Evolutionary conservation across 2,329 filamentous ascomycete genomes (phyloP).

Genomic region (Dryadomyces quercivorus): DNA sequence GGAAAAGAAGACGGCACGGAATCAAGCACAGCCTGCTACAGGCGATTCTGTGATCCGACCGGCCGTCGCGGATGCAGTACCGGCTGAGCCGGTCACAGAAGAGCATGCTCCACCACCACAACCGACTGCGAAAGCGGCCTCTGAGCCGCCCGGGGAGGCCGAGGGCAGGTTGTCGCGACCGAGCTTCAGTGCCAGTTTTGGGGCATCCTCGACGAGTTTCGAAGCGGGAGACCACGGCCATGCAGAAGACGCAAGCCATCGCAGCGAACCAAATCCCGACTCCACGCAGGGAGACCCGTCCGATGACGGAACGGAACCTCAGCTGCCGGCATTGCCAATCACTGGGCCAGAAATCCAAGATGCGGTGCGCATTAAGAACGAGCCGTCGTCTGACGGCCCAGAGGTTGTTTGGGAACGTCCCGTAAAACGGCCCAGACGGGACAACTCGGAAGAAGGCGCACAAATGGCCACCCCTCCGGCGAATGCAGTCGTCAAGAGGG

Average conservation of each 20-base stretch:
- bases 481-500: background rate
- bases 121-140: background rate
- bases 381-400: slow-evolving; percentile 40
- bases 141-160: background rate
- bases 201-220: background rate
- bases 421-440: slow-evolving; percentile 34
- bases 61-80: background rate
- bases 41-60: background rate
- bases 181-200: slow-evolving; percentile 5
- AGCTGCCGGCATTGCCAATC: background rate
- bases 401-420: slow-evolving; percentile 37
- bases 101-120: background rate
- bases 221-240: too few relatives aligned
- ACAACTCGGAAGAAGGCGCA: slow-evolving; percentile 8
- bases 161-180: background rate
- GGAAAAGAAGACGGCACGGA: slow-evolving; percentile 22
- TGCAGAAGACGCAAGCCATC: background rate
- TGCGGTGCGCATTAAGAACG: slow-evolving; percentile 27
- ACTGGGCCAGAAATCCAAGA: background rate
- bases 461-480: background rate
- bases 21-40: background rate
- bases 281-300: slow-evolving; percentile 10
- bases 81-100: background rate
- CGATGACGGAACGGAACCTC: background rate
- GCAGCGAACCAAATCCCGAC: slow-evolving; percentile 1